Conservation (phyloP, 345 rosid genomes). For the Salix udensis region DNA sequence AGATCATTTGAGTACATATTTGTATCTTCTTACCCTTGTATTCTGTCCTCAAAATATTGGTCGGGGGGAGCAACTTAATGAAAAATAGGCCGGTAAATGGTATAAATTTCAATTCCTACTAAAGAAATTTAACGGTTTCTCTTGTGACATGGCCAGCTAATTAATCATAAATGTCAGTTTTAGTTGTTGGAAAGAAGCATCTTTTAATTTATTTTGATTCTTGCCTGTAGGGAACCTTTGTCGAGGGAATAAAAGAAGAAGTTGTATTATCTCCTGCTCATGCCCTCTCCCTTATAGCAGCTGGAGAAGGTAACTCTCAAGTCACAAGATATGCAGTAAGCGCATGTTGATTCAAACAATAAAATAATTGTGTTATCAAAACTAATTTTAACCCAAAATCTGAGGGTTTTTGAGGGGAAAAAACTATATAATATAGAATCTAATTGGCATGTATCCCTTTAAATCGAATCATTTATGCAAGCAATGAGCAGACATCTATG, state of each 20-base stretch:
- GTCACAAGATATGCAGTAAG: constrained; percentile 17
- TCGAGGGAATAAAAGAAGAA: constrained; percentile 98
- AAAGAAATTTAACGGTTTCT: neutral
- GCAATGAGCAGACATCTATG: neutral
- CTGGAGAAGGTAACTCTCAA: constrained; percentile 86
- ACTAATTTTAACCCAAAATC: neutral
- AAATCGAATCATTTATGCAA: neutral
- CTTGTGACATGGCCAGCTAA: constrained; percentile 11
- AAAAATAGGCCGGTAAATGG: neutral
- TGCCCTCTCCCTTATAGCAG: constrained; percentile 94
- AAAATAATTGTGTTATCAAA: constrained; percentile 7
- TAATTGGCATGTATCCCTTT: neutral
- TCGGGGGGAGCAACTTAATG: neutral
- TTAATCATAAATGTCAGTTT: neutral
- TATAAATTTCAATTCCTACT: neutral
- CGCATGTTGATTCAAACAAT: neutral
- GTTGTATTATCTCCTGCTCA: constrained; percentile 99
- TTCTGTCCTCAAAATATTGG: neutral
- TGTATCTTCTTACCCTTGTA: neutral
- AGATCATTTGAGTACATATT: neutral
- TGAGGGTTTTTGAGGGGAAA: neutral
- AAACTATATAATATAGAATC: neutral
- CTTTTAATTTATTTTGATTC: constrained; percentile 21
- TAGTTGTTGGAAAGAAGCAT: neutral
- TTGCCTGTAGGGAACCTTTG: constrained; percentile 79